Evolutionary conservation across 1,284 basidiomycete genomes (phyloP), one percentile per base, ranked within the genome.

Genomic region (Rhodotorula sp.): DNA sequence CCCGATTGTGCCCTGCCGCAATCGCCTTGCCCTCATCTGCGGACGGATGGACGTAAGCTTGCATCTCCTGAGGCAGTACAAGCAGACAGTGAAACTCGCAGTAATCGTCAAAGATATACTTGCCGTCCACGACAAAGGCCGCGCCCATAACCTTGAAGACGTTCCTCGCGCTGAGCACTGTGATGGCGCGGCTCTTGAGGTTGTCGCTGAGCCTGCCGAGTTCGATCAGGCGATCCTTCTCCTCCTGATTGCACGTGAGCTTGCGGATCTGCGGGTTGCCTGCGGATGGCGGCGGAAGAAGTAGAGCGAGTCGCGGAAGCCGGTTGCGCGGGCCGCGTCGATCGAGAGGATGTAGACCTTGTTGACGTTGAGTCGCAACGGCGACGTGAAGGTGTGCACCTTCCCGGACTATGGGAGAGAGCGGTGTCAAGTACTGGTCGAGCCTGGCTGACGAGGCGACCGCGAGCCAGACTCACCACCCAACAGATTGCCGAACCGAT

Each of bases 281-380:
- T n/a, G n/a, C n/a, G n/a, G n/a, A n/a, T n/a, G n/a, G n/a, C n/a
- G 87, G 17, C 96, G 90, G 83, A 97, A 95, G 81, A 98, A 97
- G 82, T 97, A 97, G 17, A 98, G 85, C 14, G 95, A 97, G 82
- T 99, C 97, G 67, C 93, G 88, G 83, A 94, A 98, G 3, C 96
- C 97, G 53, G 92, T 93, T 7, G 92, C 92, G 42, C 96, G 89
- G 0, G 96, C 96, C 8, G 94, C 95, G 79, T 99, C 96, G 74
- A 99, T 97, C 17, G 96, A 93, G 58, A 99, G 90, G 86, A 97
- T 92, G 83, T 97, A 99, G 73, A 89, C 85, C 63, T 91, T 87
- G 61, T 92, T 87, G 9, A 92, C 89, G 79, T 97, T 84, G 1
- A 79, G 86, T 67, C 95, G 88, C 63, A 87, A 87, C 0, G 92